phyloP scores from a whole-genome alignment of 768 basidiomycete genomes.

The Lactarius indigo region DNA sequence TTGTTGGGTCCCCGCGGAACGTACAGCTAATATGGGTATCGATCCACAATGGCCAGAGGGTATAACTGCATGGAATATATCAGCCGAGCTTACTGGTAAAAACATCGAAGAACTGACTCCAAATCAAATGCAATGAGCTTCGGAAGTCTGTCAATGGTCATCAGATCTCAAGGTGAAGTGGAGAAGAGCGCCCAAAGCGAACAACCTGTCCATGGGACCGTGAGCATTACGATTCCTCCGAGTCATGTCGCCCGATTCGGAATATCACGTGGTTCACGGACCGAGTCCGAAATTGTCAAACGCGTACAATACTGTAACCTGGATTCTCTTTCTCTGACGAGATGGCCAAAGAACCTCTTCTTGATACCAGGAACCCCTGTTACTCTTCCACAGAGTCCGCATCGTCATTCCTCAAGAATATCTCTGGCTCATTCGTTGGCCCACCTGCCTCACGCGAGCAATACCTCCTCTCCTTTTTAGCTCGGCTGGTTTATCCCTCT shows the following conservation, averaged over 20 bases:
- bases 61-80: slow-evolving; percentile 50
- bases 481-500: slow-evolving; percentile 19
- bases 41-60: slow-evolving; percentile 85
- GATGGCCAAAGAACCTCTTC: slow-evolving; percentile 1
- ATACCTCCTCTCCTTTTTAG: slow-evolving; percentile 21
- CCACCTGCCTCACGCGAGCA: slow-evolving; percentile 20
- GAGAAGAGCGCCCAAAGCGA: too few species aligned
- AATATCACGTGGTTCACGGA: too few species aligned
- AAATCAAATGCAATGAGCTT: slow-evolving; percentile 77
- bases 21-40: slow-evolving; percentile 67
- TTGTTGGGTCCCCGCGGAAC: slow-evolving; percentile 3
- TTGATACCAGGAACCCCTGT: slow-evolving; percentile 16
- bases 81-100: slow-evolving; percentile 2
- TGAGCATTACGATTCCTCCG: too few species aligned
- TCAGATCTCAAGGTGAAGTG: neutral
- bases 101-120: slow-evolving; percentile 51
- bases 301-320: neutral
- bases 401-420: slow-evolving; percentile 13
- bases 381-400: slow-evolving; percentile 12
- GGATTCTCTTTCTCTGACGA: neutral
- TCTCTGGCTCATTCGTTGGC: slow-evolving; percentile 5
- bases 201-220: too few species aligned
- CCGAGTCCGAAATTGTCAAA: too few species aligned
- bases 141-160: slow-evolving; percentile 42
- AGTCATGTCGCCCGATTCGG: too few species aligned